Evolutionary conservation across 805 yeast species (phyloP), one percentile per base, ranked within the genome.

Genomic region (Candida gorgasii): DNA sequence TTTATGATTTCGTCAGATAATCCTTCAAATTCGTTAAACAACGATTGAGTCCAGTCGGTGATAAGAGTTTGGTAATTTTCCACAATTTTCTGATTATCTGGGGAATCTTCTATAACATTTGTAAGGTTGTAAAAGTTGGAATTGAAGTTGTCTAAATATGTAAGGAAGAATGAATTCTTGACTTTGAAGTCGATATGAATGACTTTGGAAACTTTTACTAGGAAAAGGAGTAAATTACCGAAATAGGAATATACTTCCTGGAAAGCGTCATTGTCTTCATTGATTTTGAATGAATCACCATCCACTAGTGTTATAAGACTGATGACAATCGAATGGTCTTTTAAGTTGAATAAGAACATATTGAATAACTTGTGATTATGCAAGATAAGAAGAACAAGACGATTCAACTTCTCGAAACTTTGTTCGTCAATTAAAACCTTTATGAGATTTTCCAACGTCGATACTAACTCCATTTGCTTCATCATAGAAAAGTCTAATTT

Each of bases 1-100:
- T 82, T 76, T 55, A 90, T 79, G 46, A 89, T 63, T 33, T 86
- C 90, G 61, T 92, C 97, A 0, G 95, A 83, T 27, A 90, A 79
- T 3, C 97, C 96, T 42, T 67, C 69, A 36, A 49, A 49, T 33
- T 69, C 81, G 47, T 88, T 90, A 62, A 86, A 89, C 30, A 92
- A 61, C 1, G 93, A 90, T 19, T 76, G 66, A 35, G 86, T 76
- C 98, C 98, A 92, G 17, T 79, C 84, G 33, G 79, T 48, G 20
- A 64, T 28, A 26, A 70, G 57, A 16, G 48, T 58, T 35, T 65
- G 60, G 52, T 63, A 70, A 45, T 68, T 69, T 18, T 51, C 39
- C 12, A 58, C 52, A 12, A 64, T 59, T 7, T 45, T 46, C 27
- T 63, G 69, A 37, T 66, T 69, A 12, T 59, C 66, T 9, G 40